These are phyloP conservation scores for Aspergillus sp. DNA, from an alignment of 2,329 filamentous ascomycete genomes.

Conservation along the genomic window DNA sequence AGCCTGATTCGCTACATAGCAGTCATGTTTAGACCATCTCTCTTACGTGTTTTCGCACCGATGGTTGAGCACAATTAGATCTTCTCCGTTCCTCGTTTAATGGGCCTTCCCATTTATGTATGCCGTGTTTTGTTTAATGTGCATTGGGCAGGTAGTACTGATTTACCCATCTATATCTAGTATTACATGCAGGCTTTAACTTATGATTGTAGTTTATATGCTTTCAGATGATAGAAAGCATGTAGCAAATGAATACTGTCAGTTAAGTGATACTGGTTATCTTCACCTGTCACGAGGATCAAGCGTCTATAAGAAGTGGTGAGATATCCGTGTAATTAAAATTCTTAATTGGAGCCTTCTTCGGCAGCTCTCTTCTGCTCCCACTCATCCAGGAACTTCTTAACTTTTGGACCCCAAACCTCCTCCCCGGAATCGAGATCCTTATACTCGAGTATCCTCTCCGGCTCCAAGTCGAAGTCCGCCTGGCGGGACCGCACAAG, in stretches of 20 bases:
- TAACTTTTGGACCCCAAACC: slow-evolving; percentile 77
- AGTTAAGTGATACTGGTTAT: not conserved
- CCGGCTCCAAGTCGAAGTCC: slow-evolving; percentile 69
- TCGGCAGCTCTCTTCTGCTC: slow-evolving; percentile 41
- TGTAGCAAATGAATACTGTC: too few species aligned
- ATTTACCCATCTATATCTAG: not conserved
- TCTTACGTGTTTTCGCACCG: not conserved
- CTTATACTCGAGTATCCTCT: slow-evolving; percentile 74
- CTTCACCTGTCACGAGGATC: not conserved
- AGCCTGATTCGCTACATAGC: not conserved
- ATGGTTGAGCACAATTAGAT: not conserved
- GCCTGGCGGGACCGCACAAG: slow-evolving; percentile 79
- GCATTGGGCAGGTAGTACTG: not conserved
- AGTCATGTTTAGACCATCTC: not conserved
- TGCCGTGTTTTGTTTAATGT: not conserved
- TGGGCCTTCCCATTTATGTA: not conserved
- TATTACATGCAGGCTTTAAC: not conserved
- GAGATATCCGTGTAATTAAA: not conserved
- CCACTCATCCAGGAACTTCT: slow-evolving; percentile 56
- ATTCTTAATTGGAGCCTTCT: slow-evolving; percentile 10
- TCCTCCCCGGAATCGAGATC: slow-evolving; percentile 75
- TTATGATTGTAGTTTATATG: not conserved
- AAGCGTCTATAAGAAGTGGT: not conserved
- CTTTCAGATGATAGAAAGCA: too few species aligned
- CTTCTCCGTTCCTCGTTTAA: not conserved